Evolutionary conservation across 192 early-diverging fungal species (phyloP).

Genomic region (Oehlia diaphana): DNA sequence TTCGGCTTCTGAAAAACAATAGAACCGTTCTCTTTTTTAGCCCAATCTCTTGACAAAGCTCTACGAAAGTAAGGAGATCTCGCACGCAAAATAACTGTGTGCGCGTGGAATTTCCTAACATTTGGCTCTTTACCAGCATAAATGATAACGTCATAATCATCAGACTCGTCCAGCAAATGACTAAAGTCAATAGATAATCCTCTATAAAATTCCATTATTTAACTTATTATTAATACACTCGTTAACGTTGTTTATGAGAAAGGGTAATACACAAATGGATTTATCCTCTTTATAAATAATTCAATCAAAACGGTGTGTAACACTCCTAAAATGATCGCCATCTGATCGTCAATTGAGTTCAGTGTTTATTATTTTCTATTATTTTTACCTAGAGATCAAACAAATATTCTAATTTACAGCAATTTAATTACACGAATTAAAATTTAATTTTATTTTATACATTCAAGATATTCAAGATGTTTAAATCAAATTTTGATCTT

Average conservation of each 20-base stretch:
- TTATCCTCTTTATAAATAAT: slow-evolving; percentile 1
- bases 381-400: no score
- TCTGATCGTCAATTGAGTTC: no score
- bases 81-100: slow-evolving; percentile 19
- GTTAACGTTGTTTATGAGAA: no score
- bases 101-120: slow-evolving; percentile 20
- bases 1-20: slow-evolving; percentile 23
- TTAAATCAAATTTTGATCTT: no score
- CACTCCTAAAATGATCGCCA: no score
- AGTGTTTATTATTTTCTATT: no score
- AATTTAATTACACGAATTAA: no score
- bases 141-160: slow-evolving; percentile 25
- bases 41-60: slow-evolving; percentile 17
- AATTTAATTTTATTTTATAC: no score
- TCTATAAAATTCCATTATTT: slow-evolving; percentile 22
- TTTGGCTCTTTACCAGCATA: slow-evolving; percentile 27
- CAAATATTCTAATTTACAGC: no score
- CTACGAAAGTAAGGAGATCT: slow-evolving; percentile 28
- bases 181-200: slow-evolving; percentile 11
- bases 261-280: neutral
- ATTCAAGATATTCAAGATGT: no score
- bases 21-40: slow-evolving; percentile 12
- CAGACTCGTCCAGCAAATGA: neutral
- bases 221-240: neutral
- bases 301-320: neutral